Conservation (phyloP, 75 land plant species). For the Azolla pinnata region DNA sequence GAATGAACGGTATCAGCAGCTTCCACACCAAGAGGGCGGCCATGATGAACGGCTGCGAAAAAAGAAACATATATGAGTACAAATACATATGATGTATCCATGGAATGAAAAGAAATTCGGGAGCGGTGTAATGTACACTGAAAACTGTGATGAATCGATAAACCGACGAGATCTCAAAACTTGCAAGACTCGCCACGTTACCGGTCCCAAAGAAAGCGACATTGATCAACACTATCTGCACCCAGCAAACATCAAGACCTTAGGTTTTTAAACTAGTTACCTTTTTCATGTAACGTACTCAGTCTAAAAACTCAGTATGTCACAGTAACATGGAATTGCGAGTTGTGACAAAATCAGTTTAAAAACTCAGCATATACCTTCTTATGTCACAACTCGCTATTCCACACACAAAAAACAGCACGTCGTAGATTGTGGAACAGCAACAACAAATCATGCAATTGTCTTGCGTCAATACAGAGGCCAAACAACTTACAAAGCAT, state of each 20-base stretch:
- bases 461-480: not conserved
- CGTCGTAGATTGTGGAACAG: too few relatives aligned
- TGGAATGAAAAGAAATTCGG: not conserved
- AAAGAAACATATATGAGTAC: not conserved
- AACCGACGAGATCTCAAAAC: conserved; percentile 94
- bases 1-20: conserved; percentile 83
- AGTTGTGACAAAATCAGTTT: too few relatives aligned
- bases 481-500: conserved; percentile 29
- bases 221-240: conserved; percentile 80
- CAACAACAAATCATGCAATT: too few relatives aligned
- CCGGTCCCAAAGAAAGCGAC: conserved; percentile 96
- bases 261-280: too few relatives aligned
- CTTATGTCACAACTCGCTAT: too few relatives aligned
- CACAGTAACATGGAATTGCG: too few relatives aligned
- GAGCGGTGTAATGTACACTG: conserved; percentile 44
- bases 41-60: conserved; percentile 83
- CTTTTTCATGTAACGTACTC: too few relatives aligned
- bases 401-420: too few relatives aligned
- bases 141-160: conserved; percentile 90
- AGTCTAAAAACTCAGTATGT: too few relatives aligned
- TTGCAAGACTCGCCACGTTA: conserved; percentile 90
- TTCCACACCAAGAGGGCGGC: conserved; percentile 79
- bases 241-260: too few relatives aligned
- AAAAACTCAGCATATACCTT: too few relatives aligned
- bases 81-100: too few relatives aligned